Evolutionary conservation across 305 asterid species (phyloP).

Genomic region (Fraxinus floribunda): DNA sequence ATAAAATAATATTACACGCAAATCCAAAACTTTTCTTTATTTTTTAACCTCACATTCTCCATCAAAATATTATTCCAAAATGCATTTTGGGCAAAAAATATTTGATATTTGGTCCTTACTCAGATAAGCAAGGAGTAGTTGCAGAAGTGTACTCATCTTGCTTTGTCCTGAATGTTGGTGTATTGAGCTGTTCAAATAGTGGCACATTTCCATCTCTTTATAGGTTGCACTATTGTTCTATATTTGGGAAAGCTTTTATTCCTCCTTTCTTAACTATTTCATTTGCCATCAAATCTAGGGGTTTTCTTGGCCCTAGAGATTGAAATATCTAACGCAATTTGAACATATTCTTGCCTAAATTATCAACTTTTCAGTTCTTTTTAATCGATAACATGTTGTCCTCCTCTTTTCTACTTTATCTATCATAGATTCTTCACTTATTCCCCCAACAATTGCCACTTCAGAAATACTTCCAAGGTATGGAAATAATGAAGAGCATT

Average conservation of each 20-base stretch:
- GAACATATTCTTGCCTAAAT: background rate
- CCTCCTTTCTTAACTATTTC: background rate
- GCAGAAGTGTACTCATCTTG: background rate
- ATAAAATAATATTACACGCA: too few relatives aligned
- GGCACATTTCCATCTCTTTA: background rate
- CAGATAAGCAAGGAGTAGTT: background rate
- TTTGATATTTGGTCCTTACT: background rate
- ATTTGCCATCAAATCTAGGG: background rate
- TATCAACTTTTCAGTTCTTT: background rate
- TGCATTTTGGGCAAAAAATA: too few relatives aligned
- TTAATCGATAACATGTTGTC: background rate
- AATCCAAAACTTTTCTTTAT: too few relatives aligned
- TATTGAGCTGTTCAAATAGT: background rate
- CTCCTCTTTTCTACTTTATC: background rate
- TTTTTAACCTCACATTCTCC: too few relatives aligned
- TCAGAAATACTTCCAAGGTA: background rate
- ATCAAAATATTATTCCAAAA: too few relatives aligned
- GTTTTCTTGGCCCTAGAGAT: background rate
- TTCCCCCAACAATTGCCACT: background rate
- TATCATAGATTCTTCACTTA: background rate
- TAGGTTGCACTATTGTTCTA: background rate
- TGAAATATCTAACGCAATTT: background rate
- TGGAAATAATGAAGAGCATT: background rate
- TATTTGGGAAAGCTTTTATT: background rate
- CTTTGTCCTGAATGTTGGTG: background rate